Evolutionary conservation across 169 alveolate species (phyloP).

Genomic region (Perkinsus olseni): DNA sequence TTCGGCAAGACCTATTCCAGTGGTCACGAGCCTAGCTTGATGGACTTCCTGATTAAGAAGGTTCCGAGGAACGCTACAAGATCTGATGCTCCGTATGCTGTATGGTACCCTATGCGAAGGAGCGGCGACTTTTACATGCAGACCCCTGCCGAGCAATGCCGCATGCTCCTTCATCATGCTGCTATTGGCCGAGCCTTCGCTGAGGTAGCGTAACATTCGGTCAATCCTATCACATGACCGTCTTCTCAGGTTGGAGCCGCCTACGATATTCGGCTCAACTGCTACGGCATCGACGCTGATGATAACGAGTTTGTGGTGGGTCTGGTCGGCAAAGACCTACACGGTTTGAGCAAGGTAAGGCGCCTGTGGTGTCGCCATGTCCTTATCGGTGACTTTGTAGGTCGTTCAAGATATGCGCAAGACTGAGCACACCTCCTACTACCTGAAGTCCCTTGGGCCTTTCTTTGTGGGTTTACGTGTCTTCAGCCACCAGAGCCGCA

Average conservation of each 20-base stretch:
- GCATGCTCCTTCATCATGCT: not conserved
- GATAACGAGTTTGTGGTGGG: not conserved
- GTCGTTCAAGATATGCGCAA: not conserved
- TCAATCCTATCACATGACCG: too few relatives aligned
- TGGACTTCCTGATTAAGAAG: not conserved
- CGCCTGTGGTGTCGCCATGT: not conserved
- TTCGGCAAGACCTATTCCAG: not conserved
- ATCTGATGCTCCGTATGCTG: not conserved
- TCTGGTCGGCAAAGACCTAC: not conserved
- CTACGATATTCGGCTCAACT: not conserved
- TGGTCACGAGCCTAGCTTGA: not conserved
- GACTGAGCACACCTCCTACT: not conserved
- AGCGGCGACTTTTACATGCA: not conserved
- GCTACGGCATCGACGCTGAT: not conserved
- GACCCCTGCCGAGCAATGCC: not conserved
- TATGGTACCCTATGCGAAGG: not conserved
- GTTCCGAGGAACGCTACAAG: not conserved
- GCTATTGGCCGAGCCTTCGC: not conserved
- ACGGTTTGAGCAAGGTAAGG: not conserved
- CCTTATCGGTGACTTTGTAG: not conserved
- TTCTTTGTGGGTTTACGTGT: not conserved
- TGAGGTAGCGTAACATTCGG: not conserved
- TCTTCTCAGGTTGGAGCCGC: not conserved
- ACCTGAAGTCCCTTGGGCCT: not conserved
- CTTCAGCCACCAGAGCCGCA: not conserved